These are phyloP conservation scores for Tympanopsis confertula DNA, from an alignment of 2,329 filamentous ascomycete species.

Conservation along the genomic window DNA sequence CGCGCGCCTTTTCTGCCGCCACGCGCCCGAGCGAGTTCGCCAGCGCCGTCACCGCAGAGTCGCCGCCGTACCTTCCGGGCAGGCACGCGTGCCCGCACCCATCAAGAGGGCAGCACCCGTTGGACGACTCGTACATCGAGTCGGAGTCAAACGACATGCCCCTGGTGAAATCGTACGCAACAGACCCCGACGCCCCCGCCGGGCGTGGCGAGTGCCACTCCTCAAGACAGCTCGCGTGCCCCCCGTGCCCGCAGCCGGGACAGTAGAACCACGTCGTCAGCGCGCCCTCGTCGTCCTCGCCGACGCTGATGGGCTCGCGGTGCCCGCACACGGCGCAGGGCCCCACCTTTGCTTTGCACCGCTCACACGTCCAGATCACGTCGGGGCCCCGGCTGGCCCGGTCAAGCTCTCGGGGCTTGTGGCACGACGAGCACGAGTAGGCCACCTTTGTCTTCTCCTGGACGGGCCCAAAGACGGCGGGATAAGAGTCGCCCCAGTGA, in stretches of 20 bases:
- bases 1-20: slow-evolving; percentile 27
- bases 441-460: slow-evolving; percentile 41
- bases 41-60: slow-evolving; percentile 25
- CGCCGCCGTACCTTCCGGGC: slow-evolving; percentile 40
- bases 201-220: slow-evolving; percentile 40
- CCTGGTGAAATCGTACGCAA: no score
- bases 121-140: slow-evolving; percentile 27
- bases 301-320: slow-evolving; percentile 21
- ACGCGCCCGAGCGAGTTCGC: slow-evolving; percentile 40
- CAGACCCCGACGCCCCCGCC: slow-evolving; percentile 6
- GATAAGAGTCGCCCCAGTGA: slow-evolving; percentile 41
- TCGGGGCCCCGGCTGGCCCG: slow-evolving; percentile 20
- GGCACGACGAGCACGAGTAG: slow-evolving; percentile 42
- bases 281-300: slow-evolving; percentile 10
- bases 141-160: no score
- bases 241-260: slow-evolving; percentile 49
- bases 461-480: slow-evolving; percentile 37
- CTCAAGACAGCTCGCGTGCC: slow-evolving; percentile 46
- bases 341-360: slow-evolving; percentile 38
- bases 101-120: slow-evolving; percentile 52
- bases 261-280: slow-evolving; percentile 51
- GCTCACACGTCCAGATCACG: slow-evolving; percentile 46
- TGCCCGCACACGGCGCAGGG: slow-evolving; percentile 49
- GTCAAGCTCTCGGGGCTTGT: slow-evolving; percentile 42
- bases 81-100: slow-evolving; percentile 54